These are phyloP conservation scores for Blepharisma japonicum DNA, from an alignment of 73 alveolate species.

Conservation along the genomic window DNA sequence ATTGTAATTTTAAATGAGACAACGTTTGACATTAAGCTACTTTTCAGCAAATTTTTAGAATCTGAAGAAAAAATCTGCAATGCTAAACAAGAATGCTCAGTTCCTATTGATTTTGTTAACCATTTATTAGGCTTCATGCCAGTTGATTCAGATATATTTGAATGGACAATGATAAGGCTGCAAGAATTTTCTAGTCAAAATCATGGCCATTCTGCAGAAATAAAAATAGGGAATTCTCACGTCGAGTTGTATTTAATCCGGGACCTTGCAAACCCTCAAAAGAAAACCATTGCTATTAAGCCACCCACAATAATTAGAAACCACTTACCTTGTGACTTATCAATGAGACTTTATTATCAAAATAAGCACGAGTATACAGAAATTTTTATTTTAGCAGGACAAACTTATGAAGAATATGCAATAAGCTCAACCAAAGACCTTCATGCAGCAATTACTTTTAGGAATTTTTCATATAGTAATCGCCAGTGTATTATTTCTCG, in stretches of 20 bases:
- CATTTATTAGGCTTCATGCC: not conserved
- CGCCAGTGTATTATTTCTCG: not conserved
- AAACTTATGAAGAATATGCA: not conserved
- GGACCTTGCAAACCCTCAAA: constrained; percentile 12
- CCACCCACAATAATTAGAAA: constrained; percentile 3
- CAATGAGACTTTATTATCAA: not conserved
- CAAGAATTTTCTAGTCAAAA: not conserved
- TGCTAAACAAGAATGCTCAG: not conserved
- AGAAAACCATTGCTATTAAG: not conserved
- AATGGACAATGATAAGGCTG: not conserved
- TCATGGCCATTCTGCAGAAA: not conserved
- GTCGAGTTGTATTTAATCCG: not conserved
- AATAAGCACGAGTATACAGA: not conserved
- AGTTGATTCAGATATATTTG: not conserved
- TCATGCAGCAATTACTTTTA: too few relatives aligned
- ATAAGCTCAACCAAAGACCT: not conserved
- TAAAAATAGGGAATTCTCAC: not conserved
- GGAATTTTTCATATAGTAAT: too few relatives aligned
- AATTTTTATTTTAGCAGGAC: not conserved
- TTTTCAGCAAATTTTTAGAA: not conserved
- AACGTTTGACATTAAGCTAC: not conserved
- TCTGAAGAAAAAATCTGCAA: not conserved
- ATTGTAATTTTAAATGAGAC: not conserved
- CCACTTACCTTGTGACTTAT: not conserved
- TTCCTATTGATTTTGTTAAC: not conserved